Evolutionary conservation across 1,139 yeast genomes (phyloP).

Genomic region (Candida anutae): DNA sequence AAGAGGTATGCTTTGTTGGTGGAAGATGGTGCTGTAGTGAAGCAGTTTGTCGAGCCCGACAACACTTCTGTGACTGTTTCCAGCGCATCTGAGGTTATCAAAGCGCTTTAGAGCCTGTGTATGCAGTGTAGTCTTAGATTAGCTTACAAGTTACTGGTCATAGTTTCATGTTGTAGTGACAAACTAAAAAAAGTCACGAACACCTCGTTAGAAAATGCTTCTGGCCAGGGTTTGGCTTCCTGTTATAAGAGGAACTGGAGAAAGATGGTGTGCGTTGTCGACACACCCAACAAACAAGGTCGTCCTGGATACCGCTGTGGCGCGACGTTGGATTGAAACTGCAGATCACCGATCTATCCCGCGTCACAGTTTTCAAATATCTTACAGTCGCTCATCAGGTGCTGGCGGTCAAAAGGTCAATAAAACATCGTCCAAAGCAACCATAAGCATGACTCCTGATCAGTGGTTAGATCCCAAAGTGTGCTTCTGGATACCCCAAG

Average conservation of each 20-base stretch:
- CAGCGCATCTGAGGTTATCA: slow-evolving; percentile 32
- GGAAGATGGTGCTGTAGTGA: slow-evolving; percentile 61
- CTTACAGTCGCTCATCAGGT: slow-evolving; percentile 74
- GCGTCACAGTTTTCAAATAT: slow-evolving; percentile 36
- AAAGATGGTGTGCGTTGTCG: no score
- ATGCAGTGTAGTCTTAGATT: no score
- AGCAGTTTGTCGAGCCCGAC: slow-evolving; percentile 75
- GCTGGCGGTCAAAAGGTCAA: slow-evolving; percentile 96
- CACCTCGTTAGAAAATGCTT: no score
- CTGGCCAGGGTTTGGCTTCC: no score
- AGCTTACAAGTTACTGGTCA: no score
- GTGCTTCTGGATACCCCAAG: slow-evolving; percentile 57
- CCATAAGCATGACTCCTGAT: slow-evolving; percentile 42
- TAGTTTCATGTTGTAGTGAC: no score
- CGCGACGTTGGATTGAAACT: slow-evolving; percentile 39
- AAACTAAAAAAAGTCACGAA: no score
- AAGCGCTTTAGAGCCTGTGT: slow-evolving; percentile 10
- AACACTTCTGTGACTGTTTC: slow-evolving; percentile 57
- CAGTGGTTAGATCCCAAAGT: slow-evolving; percentile 40
- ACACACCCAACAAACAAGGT: no score
- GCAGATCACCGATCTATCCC: slow-evolving; percentile 39
- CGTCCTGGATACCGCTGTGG: no score
- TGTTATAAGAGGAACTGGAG: no score
- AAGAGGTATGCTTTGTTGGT: slow-evolving; percentile 72
- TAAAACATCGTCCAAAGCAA: slow-evolving; percentile 74